Base-by-base conservation (phyloP, 768 basidiomycete genomes). In the Amanita rimosa region DNA sequence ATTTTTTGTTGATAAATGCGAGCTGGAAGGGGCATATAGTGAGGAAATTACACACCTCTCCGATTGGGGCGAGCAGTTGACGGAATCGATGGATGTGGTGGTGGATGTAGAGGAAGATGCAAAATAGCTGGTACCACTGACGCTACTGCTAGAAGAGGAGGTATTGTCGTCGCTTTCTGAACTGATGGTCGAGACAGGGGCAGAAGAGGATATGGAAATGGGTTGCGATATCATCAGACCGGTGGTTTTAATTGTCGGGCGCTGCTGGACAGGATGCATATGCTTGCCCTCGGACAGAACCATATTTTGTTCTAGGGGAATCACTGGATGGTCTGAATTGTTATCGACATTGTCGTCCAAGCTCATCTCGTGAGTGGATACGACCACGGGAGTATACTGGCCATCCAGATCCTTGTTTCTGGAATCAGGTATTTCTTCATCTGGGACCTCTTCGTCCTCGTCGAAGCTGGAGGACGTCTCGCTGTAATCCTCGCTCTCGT, bases 231-330 rank as follows among this genome's bases (percentile, higher is more conserved):
- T 17, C 44, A 35, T 19, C 35, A 48, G 29, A 13, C 38, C 29
- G n/a, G 29, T 21, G 13, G 48, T 49, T 31, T 49, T 46, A 48
- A 53, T 42, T 16, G 44, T 53, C 4, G 60, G 58, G 26, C 70
- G 67, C 29, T 66, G 67, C 5, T 64, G 60, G 22, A 75, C 67
- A 17, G 75, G 75, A 58, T 81, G 79, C 79, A 81, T 81, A 58
- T 78, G 74, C 47, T 60, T 60, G 45, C 62, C 62, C 17, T 57
- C 59, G 36, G 69, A 64, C 42, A 58, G 51, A 6, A 60, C 42
- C 22, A 57, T 58, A 48, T 66, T 58, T 31, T 65, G 58, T 34
- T 64, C 56, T 14, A 53, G 55, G 14, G 54, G 58, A 29, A 62
- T 56, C 8, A 54, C 9, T 6, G 37, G 36, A 36, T 50, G 3